A percentile compares a stretch with the other conserved stretches of the same genome.
Conservation (phyloP, 129 eudicot genomes). For the Cynara cardunculus region DNA sequence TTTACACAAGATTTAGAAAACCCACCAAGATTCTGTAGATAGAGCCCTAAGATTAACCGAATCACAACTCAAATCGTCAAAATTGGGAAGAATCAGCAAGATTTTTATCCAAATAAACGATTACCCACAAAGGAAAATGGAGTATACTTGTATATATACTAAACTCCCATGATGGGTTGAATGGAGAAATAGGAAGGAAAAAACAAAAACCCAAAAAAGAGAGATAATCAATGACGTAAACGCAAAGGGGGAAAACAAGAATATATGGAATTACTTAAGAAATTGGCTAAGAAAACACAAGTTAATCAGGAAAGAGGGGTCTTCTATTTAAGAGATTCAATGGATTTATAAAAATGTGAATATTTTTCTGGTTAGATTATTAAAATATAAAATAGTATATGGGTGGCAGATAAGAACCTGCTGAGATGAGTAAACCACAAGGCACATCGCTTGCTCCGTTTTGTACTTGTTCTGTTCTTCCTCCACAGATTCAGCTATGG, state of each 20-base stretch:
- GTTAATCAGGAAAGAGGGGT: conserved; percentile 36
- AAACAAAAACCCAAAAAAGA: conserved; percentile 2
- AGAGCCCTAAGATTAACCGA: conserved; percentile 22
- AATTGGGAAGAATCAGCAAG: conserved; percentile 1
- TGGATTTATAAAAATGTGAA: conserved; percentile 1
- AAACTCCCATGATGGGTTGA: conserved; percentile 20
- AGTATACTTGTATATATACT: not conserved
- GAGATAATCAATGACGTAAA: conserved; percentile 35
- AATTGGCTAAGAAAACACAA: conserved; percentile 34
- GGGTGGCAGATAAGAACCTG: conserved; percentile 26
- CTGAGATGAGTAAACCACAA: conserved; percentile 28
- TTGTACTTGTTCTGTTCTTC: conserved; percentile 17
- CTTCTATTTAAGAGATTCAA: conserved; percentile 14
- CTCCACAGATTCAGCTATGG: conserved; percentile 10
- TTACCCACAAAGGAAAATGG: conserved; percentile 16
- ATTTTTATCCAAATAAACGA: conserved; percentile 6
- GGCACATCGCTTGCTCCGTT: conserved; percentile 19
- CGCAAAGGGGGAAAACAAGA: conserved; percentile 23
- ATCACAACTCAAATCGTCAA: conserved; percentile 19
- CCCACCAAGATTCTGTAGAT: conserved; percentile 26
- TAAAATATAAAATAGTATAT: not conserved
- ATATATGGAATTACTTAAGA: conserved; percentile 26
- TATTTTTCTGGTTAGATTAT: conserved; percentile 1
- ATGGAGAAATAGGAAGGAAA: not conserved
- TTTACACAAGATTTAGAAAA: conserved; percentile 17